Base-by-base conservation (phyloP, 768 basidiomycete species). In the Kwoniella europaea region DNA sequence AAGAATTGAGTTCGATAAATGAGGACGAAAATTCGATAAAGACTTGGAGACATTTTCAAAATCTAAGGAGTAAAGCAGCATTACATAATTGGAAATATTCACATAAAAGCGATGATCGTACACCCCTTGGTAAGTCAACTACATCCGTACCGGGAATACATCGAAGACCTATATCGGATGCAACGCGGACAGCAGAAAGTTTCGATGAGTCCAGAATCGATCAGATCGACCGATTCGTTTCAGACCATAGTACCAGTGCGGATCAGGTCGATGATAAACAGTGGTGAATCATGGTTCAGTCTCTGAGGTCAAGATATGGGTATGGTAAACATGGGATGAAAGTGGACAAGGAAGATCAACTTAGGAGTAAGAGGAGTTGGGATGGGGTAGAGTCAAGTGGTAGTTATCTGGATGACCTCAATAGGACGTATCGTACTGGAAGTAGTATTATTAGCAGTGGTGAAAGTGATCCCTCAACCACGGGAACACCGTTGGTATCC, bases 11-110 rank as follows among this genome's bases (percentile, higher is more conserved):
- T 12, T 24, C 20, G 10, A 10, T n/a, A 2, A 22, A 22, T 22
- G 54, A 9, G 35, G 35, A 55, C 6, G 10, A 55, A 22, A n/a
- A 5, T 18, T 24, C 10, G 10, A 55, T 18, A 9, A 22, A 55
- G 54, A 24, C 10, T n/a, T 20, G 24, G 24, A 55, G 9, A 20
- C 20, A n/a, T 22, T 18, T 18, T 3, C 54, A 55, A 22, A 22
- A 55, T 2, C 18, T n/a, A 6, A 55, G 18, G 20, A 55, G n/a
- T 20, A 55, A 55, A 22, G 24, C 54, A 22, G 10, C 54, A 4
- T 55, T 55, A n/a, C 24, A 55, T 55, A 55, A 55, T 55, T 55
- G 54, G 54, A 55, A 55, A 12, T 18, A 55, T 22, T 55, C 54
- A 18, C 20, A 55, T 22, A 18, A n/a, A 22, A 12, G 24, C 4